Conservation (phyloP, 495 filamentous ascomycete genomes). For the Annulohypoxylon stygium region DNA sequence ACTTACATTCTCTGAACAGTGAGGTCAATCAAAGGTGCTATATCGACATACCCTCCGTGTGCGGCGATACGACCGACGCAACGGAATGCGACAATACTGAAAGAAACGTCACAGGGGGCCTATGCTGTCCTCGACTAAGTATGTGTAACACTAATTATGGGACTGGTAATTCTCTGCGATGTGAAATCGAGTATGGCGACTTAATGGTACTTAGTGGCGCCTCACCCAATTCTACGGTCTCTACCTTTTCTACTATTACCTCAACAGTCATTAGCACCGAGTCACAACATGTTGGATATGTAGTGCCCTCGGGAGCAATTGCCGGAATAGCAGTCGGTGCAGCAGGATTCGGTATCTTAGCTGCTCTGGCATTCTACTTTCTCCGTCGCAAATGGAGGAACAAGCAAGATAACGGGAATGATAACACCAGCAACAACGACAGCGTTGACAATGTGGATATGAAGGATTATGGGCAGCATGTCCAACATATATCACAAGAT, state of each 20-base stretch:
- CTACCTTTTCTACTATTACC: background rate
- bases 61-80: background rate
- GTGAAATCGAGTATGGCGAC: slow-evolving; percentile 5
- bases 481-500: background rate
- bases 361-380: background rate
- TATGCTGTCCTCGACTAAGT: background rate
- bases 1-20: background rate
- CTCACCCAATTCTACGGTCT: background rate
- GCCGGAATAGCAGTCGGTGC: slow-evolving; percentile 4
- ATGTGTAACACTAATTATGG: background rate
- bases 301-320: background rate
- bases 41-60: background rate
- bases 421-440: background rate
- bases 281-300: background rate
- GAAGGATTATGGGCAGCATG: background rate
- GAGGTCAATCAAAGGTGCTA: slow-evolving; percentile 2
- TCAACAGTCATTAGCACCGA: background rate
- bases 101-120: background rate
- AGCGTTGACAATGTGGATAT: background rate
- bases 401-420: background rate
- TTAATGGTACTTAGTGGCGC: slow-evolving; percentile 3
- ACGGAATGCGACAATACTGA: background rate
- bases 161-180: slow-evolving; percentile 1
- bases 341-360: background rate
- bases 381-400: background rate